These are phyloP conservation scores for Monoraphidium neglectum DNA, from an alignment of 139 green algal genomes.

Conservation along the genomic window DNA sequence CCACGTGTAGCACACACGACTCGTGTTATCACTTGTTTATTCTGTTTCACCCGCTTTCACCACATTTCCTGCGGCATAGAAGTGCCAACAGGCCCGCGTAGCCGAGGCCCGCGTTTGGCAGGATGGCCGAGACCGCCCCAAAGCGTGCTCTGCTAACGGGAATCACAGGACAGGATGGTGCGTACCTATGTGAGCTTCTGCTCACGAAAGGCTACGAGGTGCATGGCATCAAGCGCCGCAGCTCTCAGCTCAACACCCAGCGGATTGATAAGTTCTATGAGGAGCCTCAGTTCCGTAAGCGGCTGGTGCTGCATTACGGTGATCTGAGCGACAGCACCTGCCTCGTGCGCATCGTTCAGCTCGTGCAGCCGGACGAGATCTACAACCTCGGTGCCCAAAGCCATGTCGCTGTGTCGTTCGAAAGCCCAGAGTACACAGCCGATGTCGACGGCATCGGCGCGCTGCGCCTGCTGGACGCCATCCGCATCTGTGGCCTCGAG, in stretches of 20 bases:
- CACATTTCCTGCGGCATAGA: no score
- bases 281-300: constrained; percentile 11
- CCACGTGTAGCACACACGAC: no score
- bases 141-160: constrained; percentile 41
- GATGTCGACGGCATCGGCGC: constrained; percentile 56
- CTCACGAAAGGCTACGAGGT: constrained; percentile 74
- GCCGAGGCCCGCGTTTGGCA: no score
- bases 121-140: no score
- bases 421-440: constrained; percentile 75
- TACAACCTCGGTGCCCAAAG: constrained; percentile 84
- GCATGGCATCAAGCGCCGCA: constrained; percentile 65
- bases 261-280: background rate
- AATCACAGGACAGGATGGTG: constrained; percentile 72
- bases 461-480: constrained; percentile 72
- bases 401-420: constrained; percentile 78
- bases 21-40: no score
- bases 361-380: constrained; percentile 65
- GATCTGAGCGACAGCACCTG: constrained; percentile 61
- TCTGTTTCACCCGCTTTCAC: no score
- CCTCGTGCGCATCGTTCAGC: constrained; percentile 41
- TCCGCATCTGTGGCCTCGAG: constrained; percentile 45
- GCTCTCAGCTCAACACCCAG: background rate
- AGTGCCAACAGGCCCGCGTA: no score
- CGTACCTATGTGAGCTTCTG: constrained; percentile 76
- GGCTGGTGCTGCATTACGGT: constrained; percentile 65